phyloP scores from a whole-genome alignment of 441 rosid genomes.

The Populus trichocarpa region DNA sequence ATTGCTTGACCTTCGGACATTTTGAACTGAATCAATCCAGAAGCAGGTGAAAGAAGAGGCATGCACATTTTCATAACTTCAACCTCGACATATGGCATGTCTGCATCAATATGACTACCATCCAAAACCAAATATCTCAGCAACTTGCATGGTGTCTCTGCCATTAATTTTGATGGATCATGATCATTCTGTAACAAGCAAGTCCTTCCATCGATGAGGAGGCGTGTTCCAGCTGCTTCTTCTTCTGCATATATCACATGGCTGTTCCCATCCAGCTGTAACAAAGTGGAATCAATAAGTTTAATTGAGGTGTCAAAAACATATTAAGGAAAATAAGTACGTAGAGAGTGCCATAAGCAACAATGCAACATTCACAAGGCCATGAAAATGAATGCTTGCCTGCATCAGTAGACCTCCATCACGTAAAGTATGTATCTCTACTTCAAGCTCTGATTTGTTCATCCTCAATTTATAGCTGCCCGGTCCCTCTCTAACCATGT shows the following conservation, averaged over 20 bases:
- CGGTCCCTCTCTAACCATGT: slow-evolving; percentile 94
- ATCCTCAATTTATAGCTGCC: slow-evolving; percentile 89
- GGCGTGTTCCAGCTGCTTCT: slow-evolving; percentile 99
- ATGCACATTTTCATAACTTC: slow-evolving; percentile 99
- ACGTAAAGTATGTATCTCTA: slow-evolving; percentile 98
- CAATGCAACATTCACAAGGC: background rate
- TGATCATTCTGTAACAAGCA: slow-evolving; percentile 99
- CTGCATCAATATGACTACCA: slow-evolving; percentile 91
- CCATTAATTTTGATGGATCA: slow-evolving; percentile 96
- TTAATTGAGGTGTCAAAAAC: background rate
- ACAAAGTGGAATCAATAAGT: slow-evolving; percentile 19
- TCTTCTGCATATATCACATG: slow-evolving; percentile 99
- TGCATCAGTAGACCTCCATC: slow-evolving; percentile 99
- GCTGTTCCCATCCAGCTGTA: slow-evolving; percentile 98
- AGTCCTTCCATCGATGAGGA: slow-evolving; percentile 99
- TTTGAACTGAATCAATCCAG: slow-evolving; percentile 79
- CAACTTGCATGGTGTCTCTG: slow-evolving; percentile 99
- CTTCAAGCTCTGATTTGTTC: slow-evolving; percentile 91
- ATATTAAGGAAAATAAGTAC: background rate
- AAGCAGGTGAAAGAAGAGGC: slow-evolving; percentile 99
- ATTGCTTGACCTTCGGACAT: slow-evolving; percentile 99
- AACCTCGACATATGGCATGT: slow-evolving; percentile 96
- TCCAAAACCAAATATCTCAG: slow-evolving; percentile 89
- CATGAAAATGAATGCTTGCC: slow-evolving; percentile 52
- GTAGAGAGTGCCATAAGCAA: background rate